Conservation (phyloP, 371 early-diverging fungal species). For the Saksenaea oblongispora region DNA sequence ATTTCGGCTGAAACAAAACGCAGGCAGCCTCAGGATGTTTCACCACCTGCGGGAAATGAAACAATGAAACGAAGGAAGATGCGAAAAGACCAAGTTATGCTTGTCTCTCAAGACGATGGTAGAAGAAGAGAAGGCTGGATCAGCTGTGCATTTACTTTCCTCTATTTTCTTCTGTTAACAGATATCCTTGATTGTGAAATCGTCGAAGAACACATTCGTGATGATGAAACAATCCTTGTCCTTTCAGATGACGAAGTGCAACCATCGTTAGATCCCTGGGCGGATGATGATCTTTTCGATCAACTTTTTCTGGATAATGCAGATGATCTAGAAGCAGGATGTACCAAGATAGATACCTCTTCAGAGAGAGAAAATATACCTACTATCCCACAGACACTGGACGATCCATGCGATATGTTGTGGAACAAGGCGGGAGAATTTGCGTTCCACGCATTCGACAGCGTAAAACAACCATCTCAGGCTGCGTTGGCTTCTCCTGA, state of each 20-base stretch:
- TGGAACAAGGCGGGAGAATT: conserved; percentile 22
- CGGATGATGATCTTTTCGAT: no score
- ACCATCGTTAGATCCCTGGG: no score
- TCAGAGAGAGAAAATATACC: background rate
- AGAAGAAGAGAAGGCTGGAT: no score
- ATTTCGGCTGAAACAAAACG: background rate
- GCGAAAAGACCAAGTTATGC: background rate
- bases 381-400: background rate
- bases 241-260: no score
- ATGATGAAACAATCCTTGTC: no score
- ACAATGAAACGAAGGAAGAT: background rate
- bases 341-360: background rate
- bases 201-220: no score
- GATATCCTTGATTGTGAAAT: no score
- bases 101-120: background rate
- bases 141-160: no score
- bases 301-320: background rate
- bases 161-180: no score
- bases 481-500: no score
- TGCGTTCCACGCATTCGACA: conserved; percentile 14
- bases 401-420: conserved; percentile 10
- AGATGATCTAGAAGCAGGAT: background rate
- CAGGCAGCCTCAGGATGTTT: background rate
- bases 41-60: background rate
- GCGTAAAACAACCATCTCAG: background rate